These are phyloP conservation scores for Jaenimonas drosophilae DNA, from an alignment of 208 protist species.

Conservation along the genomic window DNA sequence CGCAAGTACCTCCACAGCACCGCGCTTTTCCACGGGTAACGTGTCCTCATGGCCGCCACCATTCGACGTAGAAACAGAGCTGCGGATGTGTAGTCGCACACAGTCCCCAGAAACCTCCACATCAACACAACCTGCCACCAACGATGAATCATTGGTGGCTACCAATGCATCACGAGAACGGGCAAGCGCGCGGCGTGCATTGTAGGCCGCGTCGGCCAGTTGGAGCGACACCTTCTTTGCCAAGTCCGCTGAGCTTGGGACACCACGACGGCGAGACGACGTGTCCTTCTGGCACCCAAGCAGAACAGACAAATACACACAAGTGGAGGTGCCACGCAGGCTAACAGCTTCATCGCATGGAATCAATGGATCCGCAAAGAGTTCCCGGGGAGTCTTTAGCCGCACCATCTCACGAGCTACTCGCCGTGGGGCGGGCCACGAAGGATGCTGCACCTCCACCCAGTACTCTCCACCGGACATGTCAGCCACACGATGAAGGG, in stretches of 20 bases:
- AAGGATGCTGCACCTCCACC: constrained; percentile 12
- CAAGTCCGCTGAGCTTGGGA: background rate
- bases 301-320: constrained; percentile 32
- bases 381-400: constrained; percentile 16
- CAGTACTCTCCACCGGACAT: constrained; percentile 18
- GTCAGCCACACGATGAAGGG: constrained; percentile 5
- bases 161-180: background rate
- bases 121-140: background rate
- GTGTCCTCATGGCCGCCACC: background rate
- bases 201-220: background rate
- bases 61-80: background rate
- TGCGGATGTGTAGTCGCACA: background rate
- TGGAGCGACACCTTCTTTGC: background rate
- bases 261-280: background rate
- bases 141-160: background rate
- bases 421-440: constrained; percentile 1
- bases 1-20: constrained; percentile 15
- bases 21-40: background rate
- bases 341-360: constrained; percentile 45
- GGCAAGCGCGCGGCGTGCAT: too few relatives aligned
- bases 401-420: constrained; percentile 23
- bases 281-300: constrained; percentile 8
- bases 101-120: background rate
- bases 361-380: constrained; percentile 43
- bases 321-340: constrained; percentile 33